Conservation (phyloP, 495 filamentous ascomycete genomes). For the Penicillium paradoxum region DNA sequence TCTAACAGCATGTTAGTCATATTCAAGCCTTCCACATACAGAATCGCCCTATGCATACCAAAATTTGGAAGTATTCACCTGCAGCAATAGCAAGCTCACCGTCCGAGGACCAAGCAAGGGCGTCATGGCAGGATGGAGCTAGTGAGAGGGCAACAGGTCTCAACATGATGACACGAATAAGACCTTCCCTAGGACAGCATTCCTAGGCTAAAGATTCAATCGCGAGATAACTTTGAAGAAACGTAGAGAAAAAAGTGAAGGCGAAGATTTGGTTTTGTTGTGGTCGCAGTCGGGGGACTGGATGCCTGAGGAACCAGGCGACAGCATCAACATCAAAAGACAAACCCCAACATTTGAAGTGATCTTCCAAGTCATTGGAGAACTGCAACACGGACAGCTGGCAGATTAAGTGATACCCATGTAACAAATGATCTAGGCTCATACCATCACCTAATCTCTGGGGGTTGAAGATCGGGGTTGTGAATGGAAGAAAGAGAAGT, state of each 20-base stretch:
- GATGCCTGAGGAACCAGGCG: constrained; percentile 1
- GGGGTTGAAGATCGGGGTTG: too few species aligned
- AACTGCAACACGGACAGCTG: too few species aligned
- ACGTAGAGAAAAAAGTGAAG: background rate
- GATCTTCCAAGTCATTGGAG: too few species aligned
- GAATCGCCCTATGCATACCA: constrained; percentile 30
- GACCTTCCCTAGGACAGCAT: background rate
- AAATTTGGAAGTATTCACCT: constrained; percentile 53
- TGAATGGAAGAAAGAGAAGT: too few species aligned
- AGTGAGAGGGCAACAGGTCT: constrained; percentile 30
- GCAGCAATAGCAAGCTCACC: constrained; percentile 57
- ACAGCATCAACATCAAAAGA: background rate
- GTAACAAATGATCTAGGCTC: too few species aligned
- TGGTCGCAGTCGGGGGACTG: constrained; percentile 1
- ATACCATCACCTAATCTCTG: too few species aligned
- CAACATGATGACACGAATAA: constrained; percentile 22
- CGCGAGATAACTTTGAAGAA: background rate
- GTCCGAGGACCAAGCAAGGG: constrained; percentile 58
- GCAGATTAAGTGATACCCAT: too few species aligned
- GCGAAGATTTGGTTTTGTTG: background rate
- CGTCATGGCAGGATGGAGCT: constrained; percentile 44
- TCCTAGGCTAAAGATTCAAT: background rate
- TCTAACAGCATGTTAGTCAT: constrained; percentile 17
- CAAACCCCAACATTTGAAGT: too few species aligned
- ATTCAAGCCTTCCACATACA: background rate